Evolutionary conservation across 441 rosid genomes (phyloP).

Genomic region (Biscutella laevigata): DNA sequence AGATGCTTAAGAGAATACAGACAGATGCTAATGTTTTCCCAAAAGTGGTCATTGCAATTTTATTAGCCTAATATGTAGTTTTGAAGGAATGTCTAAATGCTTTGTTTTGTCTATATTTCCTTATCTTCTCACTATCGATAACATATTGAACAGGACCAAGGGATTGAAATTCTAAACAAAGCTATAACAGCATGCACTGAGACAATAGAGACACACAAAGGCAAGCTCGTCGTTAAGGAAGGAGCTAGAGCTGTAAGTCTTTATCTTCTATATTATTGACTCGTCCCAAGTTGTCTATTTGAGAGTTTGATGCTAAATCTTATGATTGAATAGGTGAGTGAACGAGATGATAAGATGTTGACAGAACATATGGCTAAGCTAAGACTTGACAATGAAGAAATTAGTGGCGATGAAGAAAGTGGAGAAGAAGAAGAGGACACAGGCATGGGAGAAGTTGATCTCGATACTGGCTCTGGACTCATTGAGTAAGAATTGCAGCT

Average conservation of each 20-base stretch:
- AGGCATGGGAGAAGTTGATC: slow-evolving; percentile 86
- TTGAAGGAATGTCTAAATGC: not conserved
- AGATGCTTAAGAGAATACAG: not conserved
- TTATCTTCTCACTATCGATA: not conserved
- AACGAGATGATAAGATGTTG: slow-evolving; percentile 82
- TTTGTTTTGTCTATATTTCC: not conserved
- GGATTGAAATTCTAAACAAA: slow-evolving; percentile 58
- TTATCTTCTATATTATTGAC: not conserved
- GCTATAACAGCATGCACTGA: slow-evolving; percentile 75
- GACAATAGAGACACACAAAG: slow-evolving; percentile 70
- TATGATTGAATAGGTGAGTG: slow-evolving; percentile 68
- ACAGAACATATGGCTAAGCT: slow-evolving; percentile 95
- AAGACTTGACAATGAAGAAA: slow-evolving; percentile 63
- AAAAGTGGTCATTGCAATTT: not conserved
- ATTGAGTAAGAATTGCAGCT: slow-evolving; percentile 35
- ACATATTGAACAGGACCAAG: slow-evolving; percentile 67
- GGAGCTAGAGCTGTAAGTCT: slow-evolving; percentile 83
- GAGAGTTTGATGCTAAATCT: not conserved
- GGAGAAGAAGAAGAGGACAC: slow-evolving; percentile 96
- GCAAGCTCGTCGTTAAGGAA: slow-evolving; percentile 80
- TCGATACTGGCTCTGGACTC: slow-evolving; percentile 45
- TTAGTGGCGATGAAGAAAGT: slow-evolving; percentile 87
- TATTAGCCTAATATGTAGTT: not conserved
- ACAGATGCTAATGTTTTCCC: not conserved
- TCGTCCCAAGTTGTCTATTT: not conserved